Conservation (phyloP, 2,329 filamentous ascomycete genomes). For the Periconia sp. region DNA sequence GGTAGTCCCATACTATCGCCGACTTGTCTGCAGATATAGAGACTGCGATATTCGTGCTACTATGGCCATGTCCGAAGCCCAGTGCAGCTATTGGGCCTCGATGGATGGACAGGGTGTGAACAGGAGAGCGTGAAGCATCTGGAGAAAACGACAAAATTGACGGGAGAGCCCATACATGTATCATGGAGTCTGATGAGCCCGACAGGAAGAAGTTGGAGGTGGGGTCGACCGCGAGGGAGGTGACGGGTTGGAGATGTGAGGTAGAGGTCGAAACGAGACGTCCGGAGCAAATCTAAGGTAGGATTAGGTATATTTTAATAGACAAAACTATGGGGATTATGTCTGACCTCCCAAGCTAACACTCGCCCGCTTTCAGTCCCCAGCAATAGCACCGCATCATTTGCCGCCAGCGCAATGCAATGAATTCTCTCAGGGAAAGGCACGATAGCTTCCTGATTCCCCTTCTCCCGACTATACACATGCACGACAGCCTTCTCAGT, state of each 20-base stretch:
- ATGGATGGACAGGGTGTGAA: slow-evolving; percentile 79
- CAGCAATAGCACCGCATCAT: slow-evolving; percentile 71
- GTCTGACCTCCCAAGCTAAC: slow-evolving; percentile 87
- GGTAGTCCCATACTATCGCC: slow-evolving; percentile 92
- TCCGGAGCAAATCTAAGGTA: slow-evolving; percentile 70
- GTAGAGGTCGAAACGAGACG: slow-evolving; percentile 77
- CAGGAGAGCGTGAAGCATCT: slow-evolving; percentile 66
- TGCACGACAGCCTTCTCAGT: slow-evolving; percentile 90
- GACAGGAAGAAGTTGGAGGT: slow-evolving; percentile 77
- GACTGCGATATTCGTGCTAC: slow-evolving; percentile 80
- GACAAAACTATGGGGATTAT: slow-evolving; percentile 29
- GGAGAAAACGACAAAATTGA: slow-evolving; percentile 70
- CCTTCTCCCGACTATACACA: slow-evolving; percentile 83
- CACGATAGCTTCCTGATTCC: slow-evolving; percentile 86
- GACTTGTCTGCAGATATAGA: slow-evolving; percentile 87
- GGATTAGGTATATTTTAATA: slow-evolving; percentile 9
- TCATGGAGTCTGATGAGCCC: slow-evolving; percentile 83
- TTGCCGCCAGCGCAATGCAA: slow-evolving; percentile 73
- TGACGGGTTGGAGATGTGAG: slow-evolving; percentile 81
- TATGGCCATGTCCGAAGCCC: slow-evolving; percentile 69
- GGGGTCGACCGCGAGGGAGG: slow-evolving; percentile 72
- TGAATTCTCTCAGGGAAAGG: slow-evolving; percentile 87
- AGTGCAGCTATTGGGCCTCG: slow-evolving; percentile 72
- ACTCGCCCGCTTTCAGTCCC: slow-evolving; percentile 86
- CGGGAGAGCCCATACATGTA: slow-evolving; percentile 89